Evolutionary conservation across 129 eudicot genomes (phyloP).

Genomic region (Flaveria brownii): DNA sequence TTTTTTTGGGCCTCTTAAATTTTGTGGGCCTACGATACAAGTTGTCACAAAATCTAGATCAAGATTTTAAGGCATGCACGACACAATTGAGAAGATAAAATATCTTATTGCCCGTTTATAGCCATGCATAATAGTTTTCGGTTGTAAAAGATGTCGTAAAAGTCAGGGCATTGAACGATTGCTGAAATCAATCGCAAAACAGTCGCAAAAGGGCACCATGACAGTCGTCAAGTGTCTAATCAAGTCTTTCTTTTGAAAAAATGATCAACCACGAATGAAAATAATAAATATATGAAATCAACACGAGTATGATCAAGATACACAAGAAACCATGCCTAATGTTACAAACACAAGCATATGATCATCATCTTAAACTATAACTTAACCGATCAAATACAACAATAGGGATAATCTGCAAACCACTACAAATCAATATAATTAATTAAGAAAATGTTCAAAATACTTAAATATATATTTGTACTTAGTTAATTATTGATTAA

Average conservation of each 20-base stretch:
- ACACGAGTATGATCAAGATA: constrained; percentile 15
- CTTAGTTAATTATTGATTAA: constrained; percentile 41
- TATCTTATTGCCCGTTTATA: constrained; percentile 1
- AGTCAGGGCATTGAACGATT: no score
- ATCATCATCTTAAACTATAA: constrained; percentile 10
- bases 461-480: constrained; percentile 1
- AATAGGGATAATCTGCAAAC: constrained; percentile 9
- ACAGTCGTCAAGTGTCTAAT: neutral
- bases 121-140: neutral
- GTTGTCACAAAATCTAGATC: neutral
- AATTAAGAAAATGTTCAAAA: constrained; percentile 2
- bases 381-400: constrained; percentile 3
- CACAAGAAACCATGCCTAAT: neutral
- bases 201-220: no score
- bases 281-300: neutral
- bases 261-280: neutral
- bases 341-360: neutral
- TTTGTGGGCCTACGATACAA: neutral
- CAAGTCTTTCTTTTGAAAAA: neutral
- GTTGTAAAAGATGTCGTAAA: no score
- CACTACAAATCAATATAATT: constrained; percentile 16
- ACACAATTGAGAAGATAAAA: neutral
- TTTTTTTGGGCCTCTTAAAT: no score
- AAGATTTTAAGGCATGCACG: constrained; percentile 23
- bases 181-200: no score